Conservation (phyloP, 192 early-diverging fungal genomes). For the Ambispora gerdemannii region DNA sequence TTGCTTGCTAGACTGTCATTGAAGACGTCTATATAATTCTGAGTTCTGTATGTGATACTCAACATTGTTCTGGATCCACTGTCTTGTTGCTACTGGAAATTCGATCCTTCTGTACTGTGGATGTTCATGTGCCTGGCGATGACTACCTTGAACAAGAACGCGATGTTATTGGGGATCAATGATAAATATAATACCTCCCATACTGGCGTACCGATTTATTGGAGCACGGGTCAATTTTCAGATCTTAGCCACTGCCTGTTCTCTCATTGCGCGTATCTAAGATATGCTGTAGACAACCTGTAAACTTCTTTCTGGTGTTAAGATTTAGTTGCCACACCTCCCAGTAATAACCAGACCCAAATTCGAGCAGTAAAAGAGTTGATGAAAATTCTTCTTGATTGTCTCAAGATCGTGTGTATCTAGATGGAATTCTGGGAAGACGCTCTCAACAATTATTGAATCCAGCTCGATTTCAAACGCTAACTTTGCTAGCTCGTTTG, state of each 20-base stretch:
- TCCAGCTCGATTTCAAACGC: constrained; percentile 1
- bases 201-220: constrained; percentile 7
- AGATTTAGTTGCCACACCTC: background rate
- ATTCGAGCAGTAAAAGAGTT: background rate
- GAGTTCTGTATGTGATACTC: too few relatives aligned
- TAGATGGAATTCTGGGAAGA: background rate
- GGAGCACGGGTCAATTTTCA: background rate
- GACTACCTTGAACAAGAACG: background rate
- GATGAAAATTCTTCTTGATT: constrained; percentile 2
- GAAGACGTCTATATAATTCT: constrained; percentile 3
- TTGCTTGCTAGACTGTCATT: background rate
- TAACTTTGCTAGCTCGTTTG: constrained; percentile 3
- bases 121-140: too few relatives aligned
- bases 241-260: background rate
- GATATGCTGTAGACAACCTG: background rate
- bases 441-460: background rate
- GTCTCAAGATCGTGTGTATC: background rate
- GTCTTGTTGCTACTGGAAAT: too few relatives aligned
- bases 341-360: constrained; percentile 11
- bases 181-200: constrained; percentile 3
- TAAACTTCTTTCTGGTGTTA: background rate
- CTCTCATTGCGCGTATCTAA: background rate
- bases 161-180: background rate
- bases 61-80: too few relatives aligned
- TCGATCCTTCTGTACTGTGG: too few relatives aligned